Base-by-base conservation (phyloP, 768 basidiomycete genomes). In the Obba rivulosa region DNA sequence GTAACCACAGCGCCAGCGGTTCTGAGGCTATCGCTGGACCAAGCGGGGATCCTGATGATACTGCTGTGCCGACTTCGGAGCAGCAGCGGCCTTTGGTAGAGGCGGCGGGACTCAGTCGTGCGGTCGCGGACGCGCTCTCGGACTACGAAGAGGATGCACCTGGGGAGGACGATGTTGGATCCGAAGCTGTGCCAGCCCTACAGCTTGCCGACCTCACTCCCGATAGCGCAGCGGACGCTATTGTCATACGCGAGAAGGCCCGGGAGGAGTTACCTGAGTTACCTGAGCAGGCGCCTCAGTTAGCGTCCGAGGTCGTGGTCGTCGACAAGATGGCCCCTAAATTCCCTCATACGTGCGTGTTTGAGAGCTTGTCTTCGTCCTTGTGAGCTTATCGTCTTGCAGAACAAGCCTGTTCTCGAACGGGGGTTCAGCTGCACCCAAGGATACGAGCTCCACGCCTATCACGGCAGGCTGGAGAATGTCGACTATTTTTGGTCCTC, bases 401-500 rank as follows among this genome's bases (percentile, higher is more conserved):
- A 31, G 28, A 13, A 31, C 28, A 31, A 31, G 7, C 13, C 28
- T 31, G 16, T 23, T 18, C 10, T 34, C 13, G 13, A 37, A 37
- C 43, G 34, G 40, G 11, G 24, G 23, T 35, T 31, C 28, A 13
- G 28, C 28, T 13, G 28, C 28, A 13, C 13, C 28, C 28, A 31
- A 31, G 28, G n/a, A 10, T 3, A 51, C 22, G 35, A 45, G 44
- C 43, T 59, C 63, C 49, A 47, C 36, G n/a, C 21, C 28, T 31
- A 5, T 38, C n/a, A 16, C 8, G 7, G 16, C 66, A 3, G 57
- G 60, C 8, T 80, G 77, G 66, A 76, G 68, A 49, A 66, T 67
- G 34, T 69, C 77, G n/a, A 84, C 83, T 1, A 85, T 85, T 22
- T 85, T 85, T 55, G 82, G 81, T 18, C 79, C 80, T 45, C 60